Base-by-base conservation (phyloP, 352 stramenopile species). In the Aphanomyces stellatus region DNA sequence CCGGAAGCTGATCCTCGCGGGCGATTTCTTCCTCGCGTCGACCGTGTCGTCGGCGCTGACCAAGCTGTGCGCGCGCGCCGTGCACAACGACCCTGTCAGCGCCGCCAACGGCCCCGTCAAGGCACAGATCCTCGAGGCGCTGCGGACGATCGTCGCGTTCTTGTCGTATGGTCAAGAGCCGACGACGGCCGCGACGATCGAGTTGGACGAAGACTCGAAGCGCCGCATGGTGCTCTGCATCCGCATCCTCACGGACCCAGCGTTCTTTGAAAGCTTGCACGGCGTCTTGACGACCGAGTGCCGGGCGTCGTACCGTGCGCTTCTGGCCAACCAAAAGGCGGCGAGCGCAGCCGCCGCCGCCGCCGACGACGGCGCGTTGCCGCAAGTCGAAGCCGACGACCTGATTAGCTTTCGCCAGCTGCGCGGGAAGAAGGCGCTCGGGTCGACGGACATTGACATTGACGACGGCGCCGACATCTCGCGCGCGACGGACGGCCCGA, bases 381-480 rank as follows among this genome's bases (percentile, higher is more conserved):
- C 87, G 51, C 78, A 91, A 35, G 79, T 85, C n/a, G 66, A 95
- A 65, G 72, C 84, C 13, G 96, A 99, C 72, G 95, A 98, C 72
- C 80, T 99, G 53, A 99, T 99, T 76, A 96, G 96, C 75, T 99
- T 99, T 77, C 90, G 96, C 24, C 97, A 99, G 71, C 74, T 99
- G 22, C 88, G 93, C 25, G 90, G 84, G 46, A 90, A 96, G 69
- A 95, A 96, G 64, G 91, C 95, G 13, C 79, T 96, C 35, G 94
- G 88, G 13, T 95, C 72, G 46, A 95, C 85, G 8, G 96, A 99
- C 75, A 92, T 99, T 72, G 97, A 99, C 78, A 93, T 99, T 71
- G 96, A 99, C 72, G 97, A 99, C 76, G 96, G 96, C 51, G 89
- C 90, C 28, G 96, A 99, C 72, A 95, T 99, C 71, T 91, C 85